A percentile compares a stretch with the other conserved stretches of the same genome.
phyloP scores from a whole-genome alignment of 352 stramenopile genomes.

The Pythium graminicola region DNA sequence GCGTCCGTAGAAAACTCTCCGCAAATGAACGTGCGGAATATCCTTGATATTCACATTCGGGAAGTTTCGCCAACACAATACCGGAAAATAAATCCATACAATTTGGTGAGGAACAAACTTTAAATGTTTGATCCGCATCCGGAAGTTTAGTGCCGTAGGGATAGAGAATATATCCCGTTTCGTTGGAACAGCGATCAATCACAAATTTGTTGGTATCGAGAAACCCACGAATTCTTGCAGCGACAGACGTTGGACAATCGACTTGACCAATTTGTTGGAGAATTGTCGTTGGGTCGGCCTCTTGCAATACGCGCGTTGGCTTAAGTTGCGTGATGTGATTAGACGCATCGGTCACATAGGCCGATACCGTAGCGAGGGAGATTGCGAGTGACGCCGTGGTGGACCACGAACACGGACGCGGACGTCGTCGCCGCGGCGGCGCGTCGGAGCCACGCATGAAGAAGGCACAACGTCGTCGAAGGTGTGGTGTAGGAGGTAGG shows the following conservation, averaged over 20 bases:
- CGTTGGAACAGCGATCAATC: conserved; percentile 18
- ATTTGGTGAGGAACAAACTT: conserved; percentile 17
- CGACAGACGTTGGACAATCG: conserved; percentile 11
- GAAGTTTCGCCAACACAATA: conserved; percentile 26
- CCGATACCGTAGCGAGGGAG: background rate
- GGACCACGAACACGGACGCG: conserved; percentile 1
- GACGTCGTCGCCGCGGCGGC: background rate
- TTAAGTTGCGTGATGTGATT: background rate
- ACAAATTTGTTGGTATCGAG: conserved; percentile 21
- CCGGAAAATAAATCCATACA: conserved; percentile 28
- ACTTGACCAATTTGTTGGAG: conserved; percentile 15
- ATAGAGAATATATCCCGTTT: conserved; percentile 26
- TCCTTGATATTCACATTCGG: conserved; percentile 24
- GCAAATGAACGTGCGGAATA: conserved; percentile 22
- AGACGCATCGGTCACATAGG: background rate
- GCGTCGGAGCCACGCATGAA: no score
- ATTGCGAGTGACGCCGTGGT: background rate
- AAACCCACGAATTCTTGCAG: conserved; percentile 16
- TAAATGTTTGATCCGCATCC: conserved; percentile 11
- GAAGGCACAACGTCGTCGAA: no score
- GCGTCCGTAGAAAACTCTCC: conserved; percentile 26
- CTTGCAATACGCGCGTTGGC: background rate
- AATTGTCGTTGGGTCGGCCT: conserved; percentile 8
- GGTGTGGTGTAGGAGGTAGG: no score
- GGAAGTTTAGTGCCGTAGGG: conserved; percentile 17